These are phyloP conservation scores for Spergularia azorica DNA, from an alignment of 179 eudicot genomes.

Conservation along the genomic window DNA sequence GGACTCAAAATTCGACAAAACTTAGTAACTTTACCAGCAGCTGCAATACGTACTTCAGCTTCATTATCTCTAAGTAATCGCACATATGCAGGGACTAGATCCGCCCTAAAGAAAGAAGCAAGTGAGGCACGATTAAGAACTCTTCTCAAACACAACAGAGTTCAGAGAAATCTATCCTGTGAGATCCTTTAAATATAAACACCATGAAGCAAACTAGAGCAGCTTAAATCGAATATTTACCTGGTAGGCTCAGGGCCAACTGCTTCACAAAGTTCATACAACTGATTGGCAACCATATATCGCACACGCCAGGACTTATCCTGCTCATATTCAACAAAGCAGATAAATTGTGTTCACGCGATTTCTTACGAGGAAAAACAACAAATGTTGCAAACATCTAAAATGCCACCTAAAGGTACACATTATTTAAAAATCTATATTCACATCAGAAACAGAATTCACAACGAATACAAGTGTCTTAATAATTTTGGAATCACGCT, in stretches of 20 bases:
- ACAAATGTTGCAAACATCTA: neutral
- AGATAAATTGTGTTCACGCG: neutral
- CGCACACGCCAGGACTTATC: slow-evolving; percentile 99
- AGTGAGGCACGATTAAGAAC: slow-evolving; percentile 6
- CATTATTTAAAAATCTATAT: neutral
- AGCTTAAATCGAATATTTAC: slow-evolving; percentile 38
- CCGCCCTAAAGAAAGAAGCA: slow-evolving; percentile 53
- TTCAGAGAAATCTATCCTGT: neutral
- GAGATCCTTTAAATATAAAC: neutral
- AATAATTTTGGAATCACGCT: neutral
- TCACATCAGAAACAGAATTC: neutral
- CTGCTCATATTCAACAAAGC: slow-evolving; percentile 44
- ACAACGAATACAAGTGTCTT: neutral
- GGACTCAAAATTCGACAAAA: slow-evolving; percentile 89
- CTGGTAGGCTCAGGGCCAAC: slow-evolving; percentile 97
- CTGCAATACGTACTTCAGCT: slow-evolving; percentile 99
- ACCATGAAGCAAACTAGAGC: slow-evolving; percentile 3
- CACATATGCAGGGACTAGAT: slow-evolving; percentile 96
- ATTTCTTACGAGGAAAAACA: neutral
- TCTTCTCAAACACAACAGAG: neutral
- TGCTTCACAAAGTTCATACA: slow-evolving; percentile 98
- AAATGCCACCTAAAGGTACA: neutral
- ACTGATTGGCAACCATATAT: slow-evolving; percentile 98
- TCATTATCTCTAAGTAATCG: slow-evolving; percentile 96
- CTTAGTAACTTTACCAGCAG: slow-evolving; percentile 98